A percentile compares a stretch with the other conserved stretches of the same genome.
Conservation (phyloP, 2,329 filamentous ascomycete genomes). For the Penicillium sp. region DNA sequence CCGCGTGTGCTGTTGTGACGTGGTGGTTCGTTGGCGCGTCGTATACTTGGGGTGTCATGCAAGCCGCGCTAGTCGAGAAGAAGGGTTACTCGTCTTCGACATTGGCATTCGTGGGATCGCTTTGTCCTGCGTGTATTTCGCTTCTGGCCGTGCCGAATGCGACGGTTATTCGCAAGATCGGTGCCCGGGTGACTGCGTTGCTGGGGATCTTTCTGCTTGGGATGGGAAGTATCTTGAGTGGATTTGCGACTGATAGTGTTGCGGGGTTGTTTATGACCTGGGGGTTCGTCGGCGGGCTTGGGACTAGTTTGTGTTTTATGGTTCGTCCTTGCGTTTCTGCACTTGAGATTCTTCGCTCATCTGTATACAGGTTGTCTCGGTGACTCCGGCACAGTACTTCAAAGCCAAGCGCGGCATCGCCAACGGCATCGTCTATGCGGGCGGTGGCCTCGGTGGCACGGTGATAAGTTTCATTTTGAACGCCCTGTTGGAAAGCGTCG, state of each 20-base stretch:
- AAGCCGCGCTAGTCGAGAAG: slow-evolving; percentile 54
- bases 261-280: slow-evolving; percentile 49
- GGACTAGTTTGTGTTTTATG: slow-evolving; percentile 45
- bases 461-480: slow-evolving; percentile 53
- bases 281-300: slow-evolving; percentile 50
- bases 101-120: slow-evolving; percentile 59
- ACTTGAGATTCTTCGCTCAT: not conserved
- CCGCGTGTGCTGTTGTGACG: slow-evolving; percentile 50
- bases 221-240: slow-evolving; percentile 48
- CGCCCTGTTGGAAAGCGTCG: slow-evolving; percentile 37
- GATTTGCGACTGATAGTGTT: slow-evolving; percentile 48
- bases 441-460: slow-evolving; percentile 56
- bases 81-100: slow-evolving; percentile 51
- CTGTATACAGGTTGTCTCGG: slow-evolving; percentile 40
- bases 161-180: slow-evolving; percentile 51
- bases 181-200: slow-evolving; percentile 48
- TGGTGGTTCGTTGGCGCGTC: slow-evolving; percentile 59
- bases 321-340: slow-evolving; percentile 11
- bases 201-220: slow-evolving; percentile 54
- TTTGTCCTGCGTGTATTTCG: slow-evolving; percentile 52
- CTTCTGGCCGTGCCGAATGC: slow-evolving; percentile 54
- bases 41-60: slow-evolving; percentile 62
- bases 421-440: slow-evolving; percentile 46
- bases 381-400: slow-evolving; percentile 56
- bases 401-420: slow-evolving; percentile 53